Evolutionary conservation across 1,284 basidiomycete species (phyloP).

Genomic region (Tranzscheliella williamsii): DNA sequence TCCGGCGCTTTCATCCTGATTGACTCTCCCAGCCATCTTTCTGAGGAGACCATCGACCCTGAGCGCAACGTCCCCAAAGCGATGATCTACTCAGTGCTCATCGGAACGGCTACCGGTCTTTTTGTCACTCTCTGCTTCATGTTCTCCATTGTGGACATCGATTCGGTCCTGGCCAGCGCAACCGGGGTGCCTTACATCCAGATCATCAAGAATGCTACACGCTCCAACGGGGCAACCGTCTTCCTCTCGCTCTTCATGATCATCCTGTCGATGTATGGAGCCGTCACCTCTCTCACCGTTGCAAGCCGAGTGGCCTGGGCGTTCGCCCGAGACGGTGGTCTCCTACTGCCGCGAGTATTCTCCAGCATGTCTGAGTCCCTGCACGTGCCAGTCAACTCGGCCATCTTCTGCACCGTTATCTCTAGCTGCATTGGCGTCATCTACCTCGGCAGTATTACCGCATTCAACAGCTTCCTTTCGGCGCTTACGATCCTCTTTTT

Average conservation of each 20-base stretch:
- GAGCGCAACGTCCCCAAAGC: neutral
- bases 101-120: neutral
- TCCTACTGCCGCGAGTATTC: neutral
- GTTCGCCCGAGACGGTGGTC: neutral
- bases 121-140: neutral
- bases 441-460: neutral
- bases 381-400: neutral
- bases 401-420: neutral
- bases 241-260: neutral
- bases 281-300: neutral
- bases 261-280: neutral
- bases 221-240: neutral
- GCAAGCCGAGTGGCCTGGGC: neutral
- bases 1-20: slow-evolving; percentile 1
- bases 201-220: neutral
- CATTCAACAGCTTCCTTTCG: neutral
- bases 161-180: neutral
- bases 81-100: neutral
- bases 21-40: neutral
- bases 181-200: neutral
- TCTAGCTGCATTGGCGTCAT: neutral
- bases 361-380: neutral
- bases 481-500: neutral
- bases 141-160: slow-evolving; percentile 1
- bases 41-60: neutral